These are phyloP conservation scores for Globisporangium acanthophoron DNA, from an alignment of 352 stramenopile species.

Conservation along the genomic window DNA sequence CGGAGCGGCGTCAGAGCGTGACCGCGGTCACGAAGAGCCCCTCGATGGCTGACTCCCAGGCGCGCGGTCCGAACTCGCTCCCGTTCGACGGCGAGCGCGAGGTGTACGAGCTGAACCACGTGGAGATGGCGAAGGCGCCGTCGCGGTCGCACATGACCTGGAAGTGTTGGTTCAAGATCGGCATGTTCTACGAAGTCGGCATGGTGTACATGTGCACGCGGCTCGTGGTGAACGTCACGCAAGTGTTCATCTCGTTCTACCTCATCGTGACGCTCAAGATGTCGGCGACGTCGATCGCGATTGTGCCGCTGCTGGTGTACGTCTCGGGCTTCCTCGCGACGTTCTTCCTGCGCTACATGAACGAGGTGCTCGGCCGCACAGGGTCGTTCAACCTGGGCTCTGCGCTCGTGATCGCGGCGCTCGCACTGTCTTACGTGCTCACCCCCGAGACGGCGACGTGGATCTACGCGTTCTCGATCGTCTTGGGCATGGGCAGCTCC, in stretches of 20 bases:
- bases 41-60: constrained; percentile 43
- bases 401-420: constrained; percentile 41
- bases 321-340: constrained; percentile 76
- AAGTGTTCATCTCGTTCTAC: constrained; percentile 87
- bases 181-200: constrained; percentile 85
- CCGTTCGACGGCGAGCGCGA: constrained; percentile 52
- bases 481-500: constrained; percentile 81
- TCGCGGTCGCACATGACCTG: constrained; percentile 52
- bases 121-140: not conserved
- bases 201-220: constrained; percentile 87
- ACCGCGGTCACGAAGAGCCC: constrained; percentile 35
- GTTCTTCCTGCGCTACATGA: constrained; percentile 71
- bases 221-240: constrained; percentile 80
- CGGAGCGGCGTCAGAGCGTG: constrained; percentile 19
- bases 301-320: constrained; percentile 81
- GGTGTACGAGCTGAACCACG: constrained; percentile 16
- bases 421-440: constrained; percentile 53
- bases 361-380: constrained; percentile 59
- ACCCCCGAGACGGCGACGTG: constrained; percentile 51
- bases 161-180: constrained; percentile 67
- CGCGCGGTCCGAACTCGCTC: constrained; percentile 34
- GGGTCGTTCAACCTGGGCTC: constrained; percentile 65
- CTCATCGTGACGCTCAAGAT: constrained; percentile 84
- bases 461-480: constrained; percentile 65
- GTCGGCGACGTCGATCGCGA: constrained; percentile 77